A percentile compares a stretch with the other conserved stretches of the same genome.
Evolutionary conservation across 2,329 filamentous ascomycete genomes (phyloP).

Genomic region (Sclerotinia glacialis): DNA sequence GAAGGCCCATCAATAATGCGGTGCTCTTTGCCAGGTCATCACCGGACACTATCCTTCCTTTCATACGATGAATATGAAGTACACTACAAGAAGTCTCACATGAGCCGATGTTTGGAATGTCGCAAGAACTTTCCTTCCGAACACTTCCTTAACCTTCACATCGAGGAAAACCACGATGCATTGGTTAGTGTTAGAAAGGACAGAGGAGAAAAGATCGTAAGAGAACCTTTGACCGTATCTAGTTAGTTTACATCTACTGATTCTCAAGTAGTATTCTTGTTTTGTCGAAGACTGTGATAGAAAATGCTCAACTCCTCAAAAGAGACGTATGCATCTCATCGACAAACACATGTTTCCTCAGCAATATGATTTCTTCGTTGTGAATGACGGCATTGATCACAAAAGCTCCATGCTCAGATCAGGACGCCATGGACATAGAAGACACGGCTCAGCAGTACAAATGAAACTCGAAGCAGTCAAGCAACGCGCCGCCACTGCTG

Average conservation of each 20-base stretch:
- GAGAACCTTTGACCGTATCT: slow-evolving; percentile 37
- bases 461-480: slow-evolving; percentile 27
- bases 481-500: slow-evolving; percentile 30
- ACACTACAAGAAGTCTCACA: slow-evolving; percentile 79
- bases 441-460: slow-evolving; percentile 47
- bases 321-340: slow-evolving; percentile 82
- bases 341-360: slow-evolving; percentile 92
- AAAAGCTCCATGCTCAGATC: slow-evolving; percentile 73
- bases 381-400: slow-evolving; percentile 86
- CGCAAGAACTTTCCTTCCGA: slow-evolving; percentile 82
- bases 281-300: slow-evolving; percentile 87
- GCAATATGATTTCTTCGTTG: slow-evolving; percentile 83
- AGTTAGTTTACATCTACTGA: neutral
- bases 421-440: slow-evolving; percentile 48
- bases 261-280: slow-evolving; percentile 69
- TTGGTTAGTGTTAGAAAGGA: slow-evolving; percentile 69
- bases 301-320: slow-evolving; percentile 78
- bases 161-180: slow-evolving; percentile 87
- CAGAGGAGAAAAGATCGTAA: slow-evolving; percentile 80
- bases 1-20: slow-evolving; percentile 55
- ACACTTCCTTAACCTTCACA: slow-evolving; percentile 77
- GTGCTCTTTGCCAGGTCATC: slow-evolving; percentile 80
- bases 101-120: slow-evolving; percentile 82
- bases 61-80: slow-evolving; percentile 80
- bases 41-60: slow-evolving; percentile 64